These are phyloP conservation scores for Calamus simplicifolius DNA, from an alignment of 176 grass and related monocot species.

Conservation along the genomic window DNA sequence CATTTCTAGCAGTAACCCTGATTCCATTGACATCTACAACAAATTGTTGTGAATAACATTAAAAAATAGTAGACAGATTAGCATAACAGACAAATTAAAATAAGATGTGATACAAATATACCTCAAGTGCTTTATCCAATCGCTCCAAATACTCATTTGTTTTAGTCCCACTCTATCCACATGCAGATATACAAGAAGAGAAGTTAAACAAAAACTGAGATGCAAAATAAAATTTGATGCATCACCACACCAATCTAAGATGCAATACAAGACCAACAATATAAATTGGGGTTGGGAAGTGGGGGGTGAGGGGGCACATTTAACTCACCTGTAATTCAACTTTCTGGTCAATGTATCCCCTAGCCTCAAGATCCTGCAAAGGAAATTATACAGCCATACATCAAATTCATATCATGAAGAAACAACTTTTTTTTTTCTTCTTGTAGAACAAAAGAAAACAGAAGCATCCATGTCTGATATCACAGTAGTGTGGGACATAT, in stretches of 20 bases:
- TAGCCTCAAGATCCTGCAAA: conserved; percentile 61
- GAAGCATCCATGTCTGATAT: too few relatives aligned
- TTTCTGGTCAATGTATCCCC: conserved; percentile 77
- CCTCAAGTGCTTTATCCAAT: conserved; percentile 81
- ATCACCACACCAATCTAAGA: neutral
- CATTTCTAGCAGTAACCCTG: too few relatives aligned
- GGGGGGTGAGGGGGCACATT: too few relatives aligned
- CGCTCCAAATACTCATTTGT: conserved; percentile 77
- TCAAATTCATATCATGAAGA: too few relatives aligned
- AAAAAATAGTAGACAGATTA: neutral
- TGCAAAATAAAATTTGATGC: conserved; percentile 11
- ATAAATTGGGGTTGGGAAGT: too few relatives aligned
- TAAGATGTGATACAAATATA: conserved; percentile 18
- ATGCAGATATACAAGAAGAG: conserved; percentile 15
- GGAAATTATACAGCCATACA: conserved; percentile 14
- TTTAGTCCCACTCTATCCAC: conserved; percentile 58
- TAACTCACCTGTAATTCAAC: conserved; percentile 66
- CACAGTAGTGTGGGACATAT: too few relatives aligned
- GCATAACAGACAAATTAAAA: neutral
- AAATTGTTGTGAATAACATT: neutral
- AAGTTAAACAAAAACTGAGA: conserved; percentile 4
- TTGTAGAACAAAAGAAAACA: too few relatives aligned
- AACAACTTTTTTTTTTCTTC: too few relatives aligned
- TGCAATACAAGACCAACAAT: neutral
- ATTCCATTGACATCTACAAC: too few relatives aligned